phyloP scores from a whole-genome alignment of 176 grass and related monocot species.

The Olyra latifolia region DNA sequence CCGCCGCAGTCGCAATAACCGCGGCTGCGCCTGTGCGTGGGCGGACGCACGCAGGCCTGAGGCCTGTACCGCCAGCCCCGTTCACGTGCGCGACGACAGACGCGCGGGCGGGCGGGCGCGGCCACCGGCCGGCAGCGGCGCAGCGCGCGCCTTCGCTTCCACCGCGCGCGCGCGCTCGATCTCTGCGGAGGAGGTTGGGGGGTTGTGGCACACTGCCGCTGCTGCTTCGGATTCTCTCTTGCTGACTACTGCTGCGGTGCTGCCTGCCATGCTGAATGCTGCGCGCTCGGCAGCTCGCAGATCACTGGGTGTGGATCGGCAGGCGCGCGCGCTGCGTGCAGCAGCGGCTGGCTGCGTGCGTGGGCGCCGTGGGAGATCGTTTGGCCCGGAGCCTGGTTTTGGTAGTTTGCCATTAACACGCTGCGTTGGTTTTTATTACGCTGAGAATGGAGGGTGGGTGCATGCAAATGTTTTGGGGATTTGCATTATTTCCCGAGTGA shows the following conservation, averaged over 20 bases:
- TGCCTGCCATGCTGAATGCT: no score
- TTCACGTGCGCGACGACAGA: slow-evolving; percentile 1
- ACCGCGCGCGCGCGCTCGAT: background rate
- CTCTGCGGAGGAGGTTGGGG: background rate
- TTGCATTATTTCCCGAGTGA: background rate
- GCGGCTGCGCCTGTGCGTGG: background rate
- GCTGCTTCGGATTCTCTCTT: slow-evolving; percentile 26
- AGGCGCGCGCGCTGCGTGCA: background rate
- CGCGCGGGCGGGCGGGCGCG: background rate
- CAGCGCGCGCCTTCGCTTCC: background rate
- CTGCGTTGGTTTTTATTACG: no score
- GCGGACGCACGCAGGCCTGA: background rate
- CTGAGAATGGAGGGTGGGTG: no score
- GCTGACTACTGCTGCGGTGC: no score
- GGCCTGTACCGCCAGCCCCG: background rate
- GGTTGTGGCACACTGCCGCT: background rate
- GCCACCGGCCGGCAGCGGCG: background rate
- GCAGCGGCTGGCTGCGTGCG: slow-evolving; percentile 7
- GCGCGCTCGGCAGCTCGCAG: background rate
- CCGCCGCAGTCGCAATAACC: background rate
- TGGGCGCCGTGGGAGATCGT: background rate
- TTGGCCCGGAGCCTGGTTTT: slow-evolving; percentile 1
- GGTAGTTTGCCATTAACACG: background rate
- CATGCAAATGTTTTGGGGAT: background rate
- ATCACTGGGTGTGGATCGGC: background rate